phyloP scores from a whole-genome alignment of 2,329 filamentous ascomycete genomes.

The Lasiodiplodia theobromae region DNA sequence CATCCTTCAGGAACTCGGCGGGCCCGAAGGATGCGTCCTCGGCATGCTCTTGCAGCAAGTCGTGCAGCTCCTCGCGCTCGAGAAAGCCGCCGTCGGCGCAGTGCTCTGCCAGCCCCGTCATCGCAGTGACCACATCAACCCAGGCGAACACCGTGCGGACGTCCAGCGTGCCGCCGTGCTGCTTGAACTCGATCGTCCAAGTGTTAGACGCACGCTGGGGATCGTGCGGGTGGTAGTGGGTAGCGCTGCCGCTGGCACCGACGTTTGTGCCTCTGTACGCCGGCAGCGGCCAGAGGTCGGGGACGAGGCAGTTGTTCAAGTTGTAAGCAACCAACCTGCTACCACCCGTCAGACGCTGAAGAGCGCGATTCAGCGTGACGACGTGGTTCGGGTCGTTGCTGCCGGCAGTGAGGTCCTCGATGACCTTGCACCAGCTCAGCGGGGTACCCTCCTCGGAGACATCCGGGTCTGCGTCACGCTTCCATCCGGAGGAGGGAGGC shows the following conservation, averaged over 20 bases:
- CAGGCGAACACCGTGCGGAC: constrained; percentile 37
- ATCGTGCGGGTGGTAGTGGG: no score
- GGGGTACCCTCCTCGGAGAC: not conserved
- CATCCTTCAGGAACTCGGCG: not conserved
- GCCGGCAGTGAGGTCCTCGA: not conserved
- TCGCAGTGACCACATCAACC: constrained; percentile 34
- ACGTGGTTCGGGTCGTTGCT: not conserved
- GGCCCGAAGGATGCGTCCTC: not conserved
- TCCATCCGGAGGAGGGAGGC: not conserved
- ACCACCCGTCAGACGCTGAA: not conserved
- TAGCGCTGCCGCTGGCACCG: not conserved
- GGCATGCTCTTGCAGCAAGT: rapidly evolving
- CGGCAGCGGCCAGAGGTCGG: no score
- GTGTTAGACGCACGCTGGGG: no score
- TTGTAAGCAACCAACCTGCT: not conserved
- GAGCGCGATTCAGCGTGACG: not conserved
- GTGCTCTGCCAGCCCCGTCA: not conserved
- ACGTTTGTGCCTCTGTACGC: not conserved
- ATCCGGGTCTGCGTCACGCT: not conserved
- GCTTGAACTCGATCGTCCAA: constrained; percentile 42
- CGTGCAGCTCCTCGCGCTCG: not conserved
- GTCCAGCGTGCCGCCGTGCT: constrained; percentile 39
- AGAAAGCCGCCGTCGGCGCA: not conserved
- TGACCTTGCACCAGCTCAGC: not conserved
- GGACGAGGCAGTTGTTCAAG: not conserved